These are phyloP conservation scores for Lasiodiplodia citricola DNA, from an alignment of 2,329 filamentous ascomycete genomes.

Conservation along the genomic window DNA sequence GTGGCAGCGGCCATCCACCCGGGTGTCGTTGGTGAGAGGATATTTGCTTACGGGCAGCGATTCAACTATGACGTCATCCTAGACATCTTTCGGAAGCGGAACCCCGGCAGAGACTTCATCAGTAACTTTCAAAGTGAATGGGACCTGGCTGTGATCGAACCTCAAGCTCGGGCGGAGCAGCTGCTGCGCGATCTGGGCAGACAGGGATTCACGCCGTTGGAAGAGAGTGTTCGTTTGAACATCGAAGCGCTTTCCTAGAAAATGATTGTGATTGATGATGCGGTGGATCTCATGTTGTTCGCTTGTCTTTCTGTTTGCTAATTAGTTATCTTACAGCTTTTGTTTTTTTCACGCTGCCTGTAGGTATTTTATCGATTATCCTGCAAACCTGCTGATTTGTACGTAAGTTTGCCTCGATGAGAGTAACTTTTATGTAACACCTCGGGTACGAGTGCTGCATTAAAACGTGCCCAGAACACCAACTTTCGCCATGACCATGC, in stretches of 20 bases:
- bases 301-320: no score
- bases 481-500: no score
- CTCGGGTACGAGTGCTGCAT: no score
- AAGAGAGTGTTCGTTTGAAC: conserved; percentile 14
- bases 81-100: conserved; percentile 11
- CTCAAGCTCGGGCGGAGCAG: not conserved
- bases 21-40: conserved; percentile 27
- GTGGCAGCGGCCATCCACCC: conserved; percentile 31
- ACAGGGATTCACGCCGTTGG: conserved; percentile 14
- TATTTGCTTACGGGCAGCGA: conserved; percentile 29
- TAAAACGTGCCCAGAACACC: no score
- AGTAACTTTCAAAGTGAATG: not conserved
- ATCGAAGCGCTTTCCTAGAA: conserved; percentile 3
- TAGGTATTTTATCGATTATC: no score
- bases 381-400: no score
- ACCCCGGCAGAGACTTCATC: not conserved
- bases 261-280: no score
- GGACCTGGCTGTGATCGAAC: conserved; percentile 10
- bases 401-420: no score
- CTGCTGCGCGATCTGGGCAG: conserved; percentile 18
- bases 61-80: conserved; percentile 29
- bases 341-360: no score
- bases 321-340: no score
- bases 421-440: no score
- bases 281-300: no score